A percentile compares a stretch with the other conserved stretches of the same genome.
Evolutionary conservation across 2,329 filamentous ascomycete genomes (phyloP).

Genomic region (Leptographium wingfieldii): DNA sequence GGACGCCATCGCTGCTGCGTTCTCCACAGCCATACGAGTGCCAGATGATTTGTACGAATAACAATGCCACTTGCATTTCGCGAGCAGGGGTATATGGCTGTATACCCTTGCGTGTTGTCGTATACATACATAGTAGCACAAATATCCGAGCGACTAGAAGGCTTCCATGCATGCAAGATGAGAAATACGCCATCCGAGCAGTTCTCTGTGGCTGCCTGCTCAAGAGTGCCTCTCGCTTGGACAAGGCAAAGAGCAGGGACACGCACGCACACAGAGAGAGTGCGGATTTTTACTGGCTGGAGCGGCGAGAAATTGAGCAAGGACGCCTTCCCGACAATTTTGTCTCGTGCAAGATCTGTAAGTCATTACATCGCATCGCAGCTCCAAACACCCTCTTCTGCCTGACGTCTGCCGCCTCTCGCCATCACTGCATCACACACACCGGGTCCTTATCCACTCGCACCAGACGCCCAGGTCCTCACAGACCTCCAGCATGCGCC

Average conservation of each 20-base stretch:
- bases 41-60: neutral
- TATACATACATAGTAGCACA: neutral
- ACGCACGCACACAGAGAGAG: too few relatives aligned
- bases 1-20: neutral
- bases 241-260: too few relatives aligned
- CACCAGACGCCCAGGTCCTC: conserved; percentile 42
- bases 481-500: conserved; percentile 31
- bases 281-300: too few relatives aligned
- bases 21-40: neutral
- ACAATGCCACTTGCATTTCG: neutral
- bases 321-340: too few relatives aligned
- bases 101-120: neutral
- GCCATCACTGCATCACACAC: conserved; percentile 5
- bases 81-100: neutral
- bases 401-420: conserved; percentile 4
- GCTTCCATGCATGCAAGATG: neutral
- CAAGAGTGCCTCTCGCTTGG: too few relatives aligned
- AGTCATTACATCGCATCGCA: neutral
- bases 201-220: neutral
- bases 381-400: neutral
- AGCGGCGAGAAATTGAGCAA: too few relatives aligned
- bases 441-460: conserved; percentile 34
- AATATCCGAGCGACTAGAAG: neutral
- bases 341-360: neutral
- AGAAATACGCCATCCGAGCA: neutral